Base-by-base conservation (phyloP, 2,329 filamentous ascomycete species). In the Colletotrichum siamense region DNA sequence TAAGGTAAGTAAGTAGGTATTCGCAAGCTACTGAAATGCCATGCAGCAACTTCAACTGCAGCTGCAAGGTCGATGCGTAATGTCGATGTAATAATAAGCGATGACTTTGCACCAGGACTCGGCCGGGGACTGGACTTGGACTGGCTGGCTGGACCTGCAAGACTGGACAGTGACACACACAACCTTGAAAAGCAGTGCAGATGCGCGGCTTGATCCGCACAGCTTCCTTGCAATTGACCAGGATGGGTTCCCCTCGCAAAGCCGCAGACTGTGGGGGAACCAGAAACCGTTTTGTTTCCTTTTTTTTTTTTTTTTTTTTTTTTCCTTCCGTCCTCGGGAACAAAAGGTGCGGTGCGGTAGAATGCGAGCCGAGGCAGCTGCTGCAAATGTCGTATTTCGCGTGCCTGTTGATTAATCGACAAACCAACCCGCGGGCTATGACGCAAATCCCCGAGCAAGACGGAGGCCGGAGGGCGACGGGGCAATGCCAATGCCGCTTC, bases 201-300 rank as follows among this genome's bases (percentile, higher is more conserved):
- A 68, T 73, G 59, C 26, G 63, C 69, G 69, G 69, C 69, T 73
- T 55, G 63, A 64, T 73, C 69, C 63, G 39, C 69, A 55, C 22
- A 59, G 69, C 69, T 75, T 63, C 72, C 73, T 63, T 73, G 69
- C 62, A 63, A 30, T 34, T 67, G 69, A 49, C 73, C 26, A 32
- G 63, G 73, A 68, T 73, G 36, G 16, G 52, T 18, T 44, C 36
- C 49, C 52, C 64, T 62, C 32, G 59, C 28, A 26, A 34, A 28
- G 22, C 44, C 49, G 52, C 69, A 55, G 72, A 67, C 55, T 75
- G 73, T 71, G 49, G 68, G 59, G 62, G 62, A 64, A 59, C 12
- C 57, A 70, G 71, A 59, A 57, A 73, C 57, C 32, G 13, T 22
- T 34, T 62, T 39, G 39, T 28, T 65, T 71, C 26, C 71, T 49